These are phyloP conservation scores for Geranium incanum DNA, from an alignment of 441 rosid genomes.

Conservation along the genomic window DNA sequence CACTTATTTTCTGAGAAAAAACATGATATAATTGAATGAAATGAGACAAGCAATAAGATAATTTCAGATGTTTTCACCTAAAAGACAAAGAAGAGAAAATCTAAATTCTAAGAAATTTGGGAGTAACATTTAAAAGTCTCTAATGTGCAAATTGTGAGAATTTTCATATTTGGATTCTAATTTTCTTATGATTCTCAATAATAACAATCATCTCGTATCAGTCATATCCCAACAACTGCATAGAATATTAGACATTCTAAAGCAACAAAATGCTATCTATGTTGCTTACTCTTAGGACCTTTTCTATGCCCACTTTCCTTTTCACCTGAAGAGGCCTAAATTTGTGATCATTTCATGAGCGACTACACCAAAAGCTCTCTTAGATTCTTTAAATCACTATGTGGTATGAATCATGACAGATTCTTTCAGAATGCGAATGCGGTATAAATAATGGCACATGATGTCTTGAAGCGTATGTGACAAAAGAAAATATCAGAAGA, in stretches of 20 bases:
- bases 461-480: not conserved
- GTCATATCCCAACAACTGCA: not conserved
- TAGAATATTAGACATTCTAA: not conserved
- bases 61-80: too few relatives aligned
- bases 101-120: not conserved
- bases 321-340: not conserved
- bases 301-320: not conserved
- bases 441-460: not conserved
- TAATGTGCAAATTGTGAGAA: not conserved
- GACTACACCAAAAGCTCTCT: not conserved
- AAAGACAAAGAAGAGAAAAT: not conserved
- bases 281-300: not conserved
- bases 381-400: not conserved
- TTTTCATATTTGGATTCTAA: not conserved
- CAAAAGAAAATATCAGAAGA: not conserved
- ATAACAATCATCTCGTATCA: not conserved
- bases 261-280: not conserved
- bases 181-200: too few relatives aligned
- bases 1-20: too few relatives aligned
- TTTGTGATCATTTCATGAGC: not conserved
- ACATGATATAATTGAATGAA: too few relatives aligned
- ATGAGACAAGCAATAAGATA: too few relatives aligned
- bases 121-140: not conserved
- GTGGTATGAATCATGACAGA: not conserved
- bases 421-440: constrained; percentile 1